Percentiles rank a stretch among this genome's conserved stretches.
Conservation (phyloP, 371 early-diverging fungal genomes). For the Apophysomyces ossiformis region DNA sequence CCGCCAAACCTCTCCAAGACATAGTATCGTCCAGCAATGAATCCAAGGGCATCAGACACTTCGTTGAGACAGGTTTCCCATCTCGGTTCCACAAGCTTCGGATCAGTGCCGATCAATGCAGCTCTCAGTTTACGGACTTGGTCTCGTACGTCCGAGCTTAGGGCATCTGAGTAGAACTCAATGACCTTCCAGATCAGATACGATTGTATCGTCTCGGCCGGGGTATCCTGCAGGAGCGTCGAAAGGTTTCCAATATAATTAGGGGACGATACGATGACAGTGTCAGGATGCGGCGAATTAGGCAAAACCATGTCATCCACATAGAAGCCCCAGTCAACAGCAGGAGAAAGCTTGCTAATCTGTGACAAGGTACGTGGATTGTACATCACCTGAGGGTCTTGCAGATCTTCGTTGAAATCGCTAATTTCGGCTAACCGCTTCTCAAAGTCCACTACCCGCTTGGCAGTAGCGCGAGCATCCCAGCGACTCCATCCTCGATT, state of each 20-base stretch:
- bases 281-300: conserved; percentile 27
- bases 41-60: conserved; percentile 45
- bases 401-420: conserved; percentile 33
- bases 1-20: conserved; percentile 49
- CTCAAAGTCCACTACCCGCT: conserved; percentile 52
- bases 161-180: conserved; percentile 23
- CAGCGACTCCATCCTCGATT: background rate
- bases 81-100: conserved; percentile 47
- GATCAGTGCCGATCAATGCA: conserved; percentile 43
- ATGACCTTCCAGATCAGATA: conserved; percentile 55
- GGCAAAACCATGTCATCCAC: conserved; percentile 36
- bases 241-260: conserved; percentile 42
- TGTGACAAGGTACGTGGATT: conserved; percentile 51
- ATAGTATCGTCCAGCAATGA: conserved; percentile 59
- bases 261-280: conserved; percentile 49
- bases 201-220: conserved; percentile 35
- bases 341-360: conserved; percentile 39
- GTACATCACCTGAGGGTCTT: conserved; percentile 50
- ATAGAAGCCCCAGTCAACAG: conserved; percentile 48
- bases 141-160: conserved; percentile 36
- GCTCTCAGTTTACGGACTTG: conserved; percentile 38
- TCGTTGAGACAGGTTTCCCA: conserved; percentile 55
- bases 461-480: conserved; percentile 23
- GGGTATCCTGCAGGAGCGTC: conserved; percentile 31
- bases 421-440: conserved; percentile 41